Evolutionary conservation across 2,329 filamentous ascomycete species (phyloP).

Genomic region (Tolypocladium endophyticum): DNA sequence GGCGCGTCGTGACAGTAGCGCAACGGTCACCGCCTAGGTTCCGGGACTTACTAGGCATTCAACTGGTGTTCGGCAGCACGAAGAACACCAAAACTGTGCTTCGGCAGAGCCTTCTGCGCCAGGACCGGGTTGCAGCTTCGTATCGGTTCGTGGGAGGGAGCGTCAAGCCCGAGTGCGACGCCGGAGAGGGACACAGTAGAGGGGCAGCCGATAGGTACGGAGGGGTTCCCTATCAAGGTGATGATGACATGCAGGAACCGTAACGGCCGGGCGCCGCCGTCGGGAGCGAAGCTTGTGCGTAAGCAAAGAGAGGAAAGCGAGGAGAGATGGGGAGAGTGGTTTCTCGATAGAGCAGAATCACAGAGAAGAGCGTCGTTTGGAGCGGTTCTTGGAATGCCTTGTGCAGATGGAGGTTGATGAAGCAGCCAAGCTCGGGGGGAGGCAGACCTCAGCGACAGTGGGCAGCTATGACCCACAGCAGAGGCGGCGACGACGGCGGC

Average conservation of each 20-base stretch:
- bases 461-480: not conserved
- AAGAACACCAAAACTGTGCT: not conserved
- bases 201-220: constrained; percentile 1
- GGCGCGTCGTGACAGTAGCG: constrained; percentile 4
- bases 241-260: not conserved
- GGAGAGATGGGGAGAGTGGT: not conserved
- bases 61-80: not conserved
- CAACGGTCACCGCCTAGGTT: not conserved
- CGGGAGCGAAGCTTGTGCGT: not conserved
- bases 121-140: not conserved
- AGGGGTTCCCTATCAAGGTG: constrained; percentile 3
- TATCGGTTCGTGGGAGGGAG: constrained; percentile 7
- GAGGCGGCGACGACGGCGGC: not conserved
- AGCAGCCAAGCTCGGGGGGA: not conserved
- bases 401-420: not conserved
- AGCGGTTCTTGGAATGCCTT: not conserved
- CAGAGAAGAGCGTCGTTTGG: not conserved
- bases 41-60: not conserved
- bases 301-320: not conserved
- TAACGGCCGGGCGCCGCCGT: not conserved
- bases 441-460: not conserved
- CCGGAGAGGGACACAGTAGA: not conserved
- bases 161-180: constrained; percentile 1
- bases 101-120: not conserved
- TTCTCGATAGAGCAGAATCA: not conserved